phyloP scores from a whole-genome alignment of 257 asterid genomes.

The Scutellaria galericulata region DNA sequence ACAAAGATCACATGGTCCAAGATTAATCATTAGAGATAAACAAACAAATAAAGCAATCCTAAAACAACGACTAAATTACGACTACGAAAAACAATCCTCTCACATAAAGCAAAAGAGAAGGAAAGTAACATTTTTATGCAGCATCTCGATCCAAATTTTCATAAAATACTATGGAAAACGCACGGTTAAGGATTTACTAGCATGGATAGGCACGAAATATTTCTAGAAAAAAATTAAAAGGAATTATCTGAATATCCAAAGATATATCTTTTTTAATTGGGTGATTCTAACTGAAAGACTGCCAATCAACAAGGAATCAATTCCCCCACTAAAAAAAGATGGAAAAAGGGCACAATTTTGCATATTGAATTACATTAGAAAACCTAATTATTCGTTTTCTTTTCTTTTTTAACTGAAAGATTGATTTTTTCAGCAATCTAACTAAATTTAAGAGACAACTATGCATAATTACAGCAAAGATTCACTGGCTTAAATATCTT shows the following conservation, averaged over 20 bases:
- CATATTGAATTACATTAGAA: slow-evolving; percentile 12
- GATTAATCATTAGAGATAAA: background rate
- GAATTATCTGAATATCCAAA: background rate
- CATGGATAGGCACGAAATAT: slow-evolving; percentile 5
- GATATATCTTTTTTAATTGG: background rate
- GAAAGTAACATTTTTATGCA: too few relatives aligned
- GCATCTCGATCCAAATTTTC: background rate
- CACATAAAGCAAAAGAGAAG: too few relatives aligned
- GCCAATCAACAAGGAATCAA: slow-evolving; percentile 10
- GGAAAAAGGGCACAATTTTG: background rate
- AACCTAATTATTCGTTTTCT: background rate
- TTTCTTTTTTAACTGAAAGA: slow-evolving; percentile 17
- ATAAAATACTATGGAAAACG: background rate
- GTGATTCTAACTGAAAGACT: background rate
- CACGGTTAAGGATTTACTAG: too few relatives aligned
- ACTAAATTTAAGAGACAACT: background rate
- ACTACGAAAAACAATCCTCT: background rate
- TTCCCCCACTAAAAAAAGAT: slow-evolving; percentile 4
- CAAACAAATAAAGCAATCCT: background rate
- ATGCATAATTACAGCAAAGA: background rate
- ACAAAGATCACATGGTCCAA: background rate
- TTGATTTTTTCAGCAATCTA: slow-evolving; percentile 7
- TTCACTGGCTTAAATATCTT: background rate
- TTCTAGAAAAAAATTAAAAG: background rate
- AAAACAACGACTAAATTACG: background rate